These are phyloP conservation scores for Penicillium brevicompactum DNA, from an alignment of 2,329 filamentous ascomycete species.

Conservation along the genomic window DNA sequence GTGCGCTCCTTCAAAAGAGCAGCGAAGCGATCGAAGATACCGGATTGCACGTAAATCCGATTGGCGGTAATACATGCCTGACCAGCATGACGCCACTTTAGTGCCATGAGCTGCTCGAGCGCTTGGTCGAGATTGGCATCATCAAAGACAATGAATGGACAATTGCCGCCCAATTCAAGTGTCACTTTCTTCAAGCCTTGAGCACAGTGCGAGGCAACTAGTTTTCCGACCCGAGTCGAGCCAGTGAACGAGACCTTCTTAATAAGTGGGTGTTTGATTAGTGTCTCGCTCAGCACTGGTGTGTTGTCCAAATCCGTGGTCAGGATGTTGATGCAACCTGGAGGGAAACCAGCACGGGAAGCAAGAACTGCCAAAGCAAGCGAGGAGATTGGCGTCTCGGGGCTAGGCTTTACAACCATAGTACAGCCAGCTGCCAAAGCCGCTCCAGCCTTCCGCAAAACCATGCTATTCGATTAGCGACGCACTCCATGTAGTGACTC, in stretches of 20 bases:
- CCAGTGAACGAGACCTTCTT: constrained; percentile 66
- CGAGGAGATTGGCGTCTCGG: constrained; percentile 64
- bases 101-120: constrained; percentile 40
- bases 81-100: constrained; percentile 48
- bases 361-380: constrained; percentile 57
- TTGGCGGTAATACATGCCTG: constrained; percentile 52
- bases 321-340: constrained; percentile 63
- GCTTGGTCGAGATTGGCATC: constrained; percentile 61
- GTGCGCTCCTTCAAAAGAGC: constrained; percentile 57
- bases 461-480: constrained; percentile 48
- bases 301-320: constrained; percentile 53
- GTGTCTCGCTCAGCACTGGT: constrained; percentile 46
- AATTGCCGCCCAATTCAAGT: constrained; percentile 66
- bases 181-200: constrained; percentile 66
- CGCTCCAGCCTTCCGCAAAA: constrained; percentile 67
- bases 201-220: constrained; percentile 62
- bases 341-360: constrained; percentile 57
- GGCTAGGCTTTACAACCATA: constrained; percentile 73
- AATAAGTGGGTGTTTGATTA: constrained; percentile 59
- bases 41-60: constrained; percentile 47
- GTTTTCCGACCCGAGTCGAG: constrained; percentile 62
- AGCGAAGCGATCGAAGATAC: constrained; percentile 55
- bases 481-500: neutral
- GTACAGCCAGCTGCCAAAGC: constrained; percentile 72
- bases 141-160: constrained; percentile 66